Conservation (phyloP, 129 eudicot species). For the Chrysanthemum seticuspe region DNA sequence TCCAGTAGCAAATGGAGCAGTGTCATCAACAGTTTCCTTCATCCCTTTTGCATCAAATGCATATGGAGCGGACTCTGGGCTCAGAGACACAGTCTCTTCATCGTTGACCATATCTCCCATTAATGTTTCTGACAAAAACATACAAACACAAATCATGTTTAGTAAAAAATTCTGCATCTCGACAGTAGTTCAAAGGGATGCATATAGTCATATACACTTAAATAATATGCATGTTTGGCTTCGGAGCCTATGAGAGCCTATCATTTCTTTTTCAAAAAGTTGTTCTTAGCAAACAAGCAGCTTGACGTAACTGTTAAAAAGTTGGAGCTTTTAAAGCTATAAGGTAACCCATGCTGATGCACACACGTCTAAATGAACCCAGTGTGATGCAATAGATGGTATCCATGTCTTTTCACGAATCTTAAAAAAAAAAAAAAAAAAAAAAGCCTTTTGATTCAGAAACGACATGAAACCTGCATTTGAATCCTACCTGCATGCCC, state of each 20-base stretch:
- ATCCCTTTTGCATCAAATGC: constrained; percentile 19
- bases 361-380: too few relatives aligned
- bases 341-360: too few relatives aligned
- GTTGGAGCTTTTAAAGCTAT: too few relatives aligned
- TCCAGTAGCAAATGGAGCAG: constrained; percentile 43
- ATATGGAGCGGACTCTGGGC: constrained; percentile 17
- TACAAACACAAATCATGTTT: constrained; percentile 1
- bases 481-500: constrained; percentile 10
- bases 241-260: too few relatives aligned
- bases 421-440: too few relatives aligned
- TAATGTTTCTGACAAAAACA: constrained; percentile 32
- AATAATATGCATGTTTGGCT: not conserved
- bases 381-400: too few relatives aligned
- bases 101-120: constrained; percentile 35
- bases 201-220: not conserved
- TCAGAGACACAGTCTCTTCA: constrained; percentile 36
- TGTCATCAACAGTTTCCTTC: constrained; percentile 31
- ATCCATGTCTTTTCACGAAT: too few relatives aligned
- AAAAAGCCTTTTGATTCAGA: too few relatives aligned
- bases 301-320: too few relatives aligned
- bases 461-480: not conserved
- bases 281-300: too few relatives aligned
- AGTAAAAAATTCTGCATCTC: constrained; percentile 12
- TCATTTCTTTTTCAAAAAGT: too few relatives aligned
- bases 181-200: constrained; percentile 1